phyloP scores from a whole-genome alignment of 768 basidiomycete genomes.

The Naganishia friedmannii region DNA sequence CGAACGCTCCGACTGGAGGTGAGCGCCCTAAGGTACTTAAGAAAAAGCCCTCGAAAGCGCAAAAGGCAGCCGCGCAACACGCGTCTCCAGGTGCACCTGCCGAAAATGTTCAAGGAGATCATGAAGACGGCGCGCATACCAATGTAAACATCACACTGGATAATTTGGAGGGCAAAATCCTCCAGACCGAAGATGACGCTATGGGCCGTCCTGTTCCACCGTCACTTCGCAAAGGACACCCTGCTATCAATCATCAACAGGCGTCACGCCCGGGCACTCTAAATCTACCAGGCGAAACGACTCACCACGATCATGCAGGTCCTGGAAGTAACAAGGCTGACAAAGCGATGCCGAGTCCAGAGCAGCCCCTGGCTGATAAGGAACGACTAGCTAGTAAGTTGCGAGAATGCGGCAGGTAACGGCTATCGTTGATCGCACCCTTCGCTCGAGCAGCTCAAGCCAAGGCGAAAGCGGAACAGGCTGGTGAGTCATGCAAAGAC shows the following conservation, averaged over 20 bases:
- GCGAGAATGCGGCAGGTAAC: not conserved
- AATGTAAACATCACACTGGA: constrained; percentile 2
- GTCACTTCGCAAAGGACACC: constrained; percentile 14
- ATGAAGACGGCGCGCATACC: not conserved
- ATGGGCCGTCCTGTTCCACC: not conserved
- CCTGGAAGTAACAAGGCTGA: not conserved
- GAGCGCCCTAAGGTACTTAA: constrained; percentile 21
- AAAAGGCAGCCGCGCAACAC: not conserved
- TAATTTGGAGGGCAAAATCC: not conserved
- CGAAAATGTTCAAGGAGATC: not conserved
- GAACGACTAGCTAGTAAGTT: constrained; percentile 30
- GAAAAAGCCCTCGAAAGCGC: constrained; percentile 12
- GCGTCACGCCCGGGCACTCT: constrained; percentile 1
- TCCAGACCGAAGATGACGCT: not conserved
- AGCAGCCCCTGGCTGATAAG: constrained; percentile 18
- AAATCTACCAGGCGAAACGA: not conserved
- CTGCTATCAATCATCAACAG: not conserved
- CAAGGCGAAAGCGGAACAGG: constrained; percentile 32
- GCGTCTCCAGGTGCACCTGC: not conserved
- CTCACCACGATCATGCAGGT: not conserved
- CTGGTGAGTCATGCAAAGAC: constrained; percentile 27
- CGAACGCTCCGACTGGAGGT: not conserved
- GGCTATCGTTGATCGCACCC: not conserved
- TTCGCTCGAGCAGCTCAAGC: constrained; percentile 13
- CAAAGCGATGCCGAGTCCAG: not conserved